These are phyloP conservation scores for Capsella rubella DNA, from an alignment of 441 rosid genomes.

Conservation along the genomic window DNA sequence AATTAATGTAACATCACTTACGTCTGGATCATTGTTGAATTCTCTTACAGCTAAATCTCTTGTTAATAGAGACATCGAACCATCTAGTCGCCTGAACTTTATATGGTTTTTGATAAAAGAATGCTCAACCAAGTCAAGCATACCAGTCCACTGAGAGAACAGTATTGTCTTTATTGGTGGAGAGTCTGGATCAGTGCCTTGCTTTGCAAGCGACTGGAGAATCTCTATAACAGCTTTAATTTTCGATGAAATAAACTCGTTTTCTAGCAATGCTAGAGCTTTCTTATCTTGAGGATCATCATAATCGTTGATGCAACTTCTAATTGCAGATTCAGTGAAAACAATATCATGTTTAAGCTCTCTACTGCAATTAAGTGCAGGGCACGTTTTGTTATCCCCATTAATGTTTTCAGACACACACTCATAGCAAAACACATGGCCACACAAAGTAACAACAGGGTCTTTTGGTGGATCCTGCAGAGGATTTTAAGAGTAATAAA, in stretches of 20 bases:
- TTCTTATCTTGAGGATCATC: slow-evolving; percentile 49
- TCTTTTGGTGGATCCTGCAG: slow-evolving; percentile 90
- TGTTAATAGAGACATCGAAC: slow-evolving; percentile 75
- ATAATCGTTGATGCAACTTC: slow-evolving; percentile 52
- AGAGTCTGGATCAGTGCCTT: slow-evolving; percentile 42
- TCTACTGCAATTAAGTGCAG: slow-evolving; percentile 66
- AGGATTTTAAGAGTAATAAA: slow-evolving; percentile 25
- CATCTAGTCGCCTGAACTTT: slow-evolving; percentile 84
- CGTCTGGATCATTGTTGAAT: slow-evolving; percentile 64
- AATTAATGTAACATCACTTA: slow-evolving; percentile 13
- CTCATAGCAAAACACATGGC: slow-evolving; percentile 90
- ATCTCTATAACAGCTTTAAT: slow-evolving; percentile 76
- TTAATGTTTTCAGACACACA: slow-evolving; percentile 77
- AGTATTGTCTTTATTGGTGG: slow-evolving; percentile 77
- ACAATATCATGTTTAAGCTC: slow-evolving; percentile 73
- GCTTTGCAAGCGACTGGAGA: slow-evolving; percentile 57
- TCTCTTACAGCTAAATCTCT: slow-evolving; percentile 89
- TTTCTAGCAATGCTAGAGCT: slow-evolving; percentile 41
- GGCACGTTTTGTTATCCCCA: slow-evolving; percentile 84
- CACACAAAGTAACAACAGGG: slow-evolving; percentile 86
- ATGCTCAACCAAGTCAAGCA: slow-evolving; percentile 83
- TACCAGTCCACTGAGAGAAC: slow-evolving; percentile 95
- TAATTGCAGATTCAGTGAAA: slow-evolving; percentile 72
- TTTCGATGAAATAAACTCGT: slow-evolving; percentile 74
- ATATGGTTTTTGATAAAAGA: slow-evolving; percentile 55